phyloP scores from a whole-genome alignment of 176 grass and related monocot genomes.

The Ananas comosus region DNA sequence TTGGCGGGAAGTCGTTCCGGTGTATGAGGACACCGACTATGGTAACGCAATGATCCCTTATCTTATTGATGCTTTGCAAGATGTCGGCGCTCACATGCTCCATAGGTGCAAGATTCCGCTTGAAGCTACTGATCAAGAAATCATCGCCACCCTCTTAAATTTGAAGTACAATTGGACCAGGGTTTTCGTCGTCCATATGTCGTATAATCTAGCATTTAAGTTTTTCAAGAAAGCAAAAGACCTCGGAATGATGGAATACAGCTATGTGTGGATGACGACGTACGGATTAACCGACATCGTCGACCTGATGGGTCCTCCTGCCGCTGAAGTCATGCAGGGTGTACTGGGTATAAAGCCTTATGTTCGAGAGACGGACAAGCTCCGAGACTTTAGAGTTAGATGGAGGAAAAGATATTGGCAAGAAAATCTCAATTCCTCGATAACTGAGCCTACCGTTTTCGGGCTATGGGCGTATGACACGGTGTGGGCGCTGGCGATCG shows the following conservation, averaged over 20 bases:
- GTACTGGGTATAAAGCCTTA: constrained; percentile 58
- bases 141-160: constrained; percentile 23
- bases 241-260: constrained; percentile 37
- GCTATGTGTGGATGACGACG: constrained; percentile 66
- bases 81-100: constrained; percentile 24
- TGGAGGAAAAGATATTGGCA: constrained; percentile 32
- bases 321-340: constrained; percentile 57
- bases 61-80: constrained; percentile 52
- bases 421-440: constrained; percentile 16
- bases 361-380: constrained; percentile 14
- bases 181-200: constrained; percentile 67
- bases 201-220: constrained; percentile 26
- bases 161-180: constrained; percentile 43
- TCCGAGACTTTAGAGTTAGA: constrained; percentile 27
- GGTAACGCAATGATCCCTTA: constrained; percentile 37
- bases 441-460: constrained; percentile 25
- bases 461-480: constrained; percentile 85
- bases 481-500: constrained; percentile 41
- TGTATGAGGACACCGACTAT: constrained; percentile 39
- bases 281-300: constrained; percentile 74
- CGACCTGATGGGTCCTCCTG: constrained; percentile 29
- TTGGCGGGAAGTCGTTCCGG: constrained; percentile 56
- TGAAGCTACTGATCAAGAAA: constrained; percentile 19
- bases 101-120: constrained; percentile 38
- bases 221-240: constrained; percentile 51